Base-by-base conservation (phyloP, 2,329 filamentous ascomycete species). In the Eutypella sp. region DNA sequence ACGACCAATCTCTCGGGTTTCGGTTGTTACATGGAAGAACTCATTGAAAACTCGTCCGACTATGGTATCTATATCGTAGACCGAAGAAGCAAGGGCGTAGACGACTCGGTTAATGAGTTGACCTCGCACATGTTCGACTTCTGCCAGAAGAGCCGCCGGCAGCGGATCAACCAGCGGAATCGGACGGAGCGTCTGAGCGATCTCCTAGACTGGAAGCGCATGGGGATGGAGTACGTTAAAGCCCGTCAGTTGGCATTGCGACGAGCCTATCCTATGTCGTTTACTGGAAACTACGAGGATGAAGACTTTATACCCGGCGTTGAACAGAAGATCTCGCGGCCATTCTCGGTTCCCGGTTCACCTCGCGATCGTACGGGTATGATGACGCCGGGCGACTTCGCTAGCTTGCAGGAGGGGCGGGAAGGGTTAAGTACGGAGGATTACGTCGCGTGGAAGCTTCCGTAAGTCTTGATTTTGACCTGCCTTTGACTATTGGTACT, bases 61-160 rank as follows among this genome's bases (percentile, higher is more conserved):
- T 97, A 99, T 63, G 93, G 93, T 55, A 97, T 99, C 69, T 97
- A 97, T 75, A 97, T 99, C 66, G 91, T 99, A 39, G 93, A 99
- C 66, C 87, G 93, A 46, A 84, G 93, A 41, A 87, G 82, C 72
- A 97, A 97, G 79, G 92, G 91, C 23, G 86, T 99, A 1, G 93
- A 99, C 61, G 93, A 97, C 67, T 96, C 90, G 8, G 91, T 97
- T 64, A 96, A 97, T 70, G 90, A 97, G 70, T 81, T 97, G 52
- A 85, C 89, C 13, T 82, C 87, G 19, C 87, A 81, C 73, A 97
- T 99, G 92, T 93, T 84, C 63, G 89, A 97, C 40, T 99, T 96
- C 64, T 86, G 87, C 51, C 79, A 79, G 63, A 99, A 99, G 82
- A 95, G 88, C 68, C 87, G 90, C 47, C 84, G 93, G 50, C 93